Evolutionary conservation across 129 eudicot genomes (phyloP).

Genomic region (Flaveria robusta): DNA sequence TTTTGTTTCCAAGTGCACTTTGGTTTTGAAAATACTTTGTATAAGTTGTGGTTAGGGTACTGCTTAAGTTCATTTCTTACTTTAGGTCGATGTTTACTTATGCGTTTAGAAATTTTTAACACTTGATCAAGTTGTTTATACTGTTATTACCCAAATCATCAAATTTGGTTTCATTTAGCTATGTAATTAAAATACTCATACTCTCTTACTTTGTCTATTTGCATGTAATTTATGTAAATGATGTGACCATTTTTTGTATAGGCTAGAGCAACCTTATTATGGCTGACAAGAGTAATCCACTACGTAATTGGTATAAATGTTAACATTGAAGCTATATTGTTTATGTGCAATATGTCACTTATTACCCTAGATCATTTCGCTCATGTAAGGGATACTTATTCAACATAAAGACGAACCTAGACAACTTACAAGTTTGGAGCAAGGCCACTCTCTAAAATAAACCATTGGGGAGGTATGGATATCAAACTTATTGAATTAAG

Average conservation of each 20-base stretch:
- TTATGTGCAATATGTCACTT: constrained; percentile 10
- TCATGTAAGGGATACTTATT: constrained; percentile 55
- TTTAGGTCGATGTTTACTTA: too few species aligned
- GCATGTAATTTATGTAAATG: neutral
- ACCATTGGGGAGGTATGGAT: constrained; percentile 67
- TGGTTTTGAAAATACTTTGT: too few species aligned
- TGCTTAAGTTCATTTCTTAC: too few species aligned
- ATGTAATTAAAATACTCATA: too few species aligned
- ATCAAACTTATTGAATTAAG: neutral
- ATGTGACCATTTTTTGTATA: constrained; percentile 29
- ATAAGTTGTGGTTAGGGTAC: too few species aligned
- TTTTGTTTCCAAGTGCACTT: too few species aligned
- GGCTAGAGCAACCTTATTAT: constrained; percentile 92
- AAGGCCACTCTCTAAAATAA: constrained; percentile 91
- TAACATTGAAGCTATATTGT: neutral
- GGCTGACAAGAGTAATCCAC: constrained; percentile 72
- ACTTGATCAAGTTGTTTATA: too few species aligned
- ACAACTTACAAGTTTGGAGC: constrained; percentile 89
- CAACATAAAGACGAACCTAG: constrained; percentile 84
- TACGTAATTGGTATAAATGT: constrained; percentile 66
- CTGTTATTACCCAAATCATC: too few species aligned
- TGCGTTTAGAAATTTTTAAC: too few species aligned
- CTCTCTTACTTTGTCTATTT: constrained; percentile 28
- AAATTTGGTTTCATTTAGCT: too few species aligned
- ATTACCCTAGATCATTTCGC: neutral